A percentile compares a stretch with the other conserved stretches of the same genome.
Conservation (phyloP, 2,329 filamentous ascomycete genomes). For the Microcera coccophila region DNA sequence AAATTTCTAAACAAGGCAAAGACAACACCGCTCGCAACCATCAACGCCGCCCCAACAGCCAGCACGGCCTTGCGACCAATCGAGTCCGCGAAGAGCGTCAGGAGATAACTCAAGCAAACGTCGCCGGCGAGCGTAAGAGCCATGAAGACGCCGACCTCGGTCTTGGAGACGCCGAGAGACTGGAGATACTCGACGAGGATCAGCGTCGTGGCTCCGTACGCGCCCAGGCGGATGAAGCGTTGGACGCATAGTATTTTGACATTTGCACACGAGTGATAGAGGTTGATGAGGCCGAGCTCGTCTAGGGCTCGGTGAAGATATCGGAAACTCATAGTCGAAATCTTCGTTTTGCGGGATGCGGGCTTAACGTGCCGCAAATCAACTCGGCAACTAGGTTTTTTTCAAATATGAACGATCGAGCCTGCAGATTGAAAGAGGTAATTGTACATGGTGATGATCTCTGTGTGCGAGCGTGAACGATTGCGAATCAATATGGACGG, state of each 20-base stretch:
- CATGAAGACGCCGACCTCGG: constrained; percentile 60
- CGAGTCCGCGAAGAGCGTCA: constrained; percentile 57
- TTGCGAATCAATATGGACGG: no score
- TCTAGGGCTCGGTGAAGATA: constrained; percentile 7
- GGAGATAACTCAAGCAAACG: constrained; percentile 53
- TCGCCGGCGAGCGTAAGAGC: constrained; percentile 60
- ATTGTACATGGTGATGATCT: no score
- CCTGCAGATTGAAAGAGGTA: no score
- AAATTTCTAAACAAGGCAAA: constrained; percentile 53
- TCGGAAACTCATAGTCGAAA: background rate
- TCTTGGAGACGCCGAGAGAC: constrained; percentile 46
- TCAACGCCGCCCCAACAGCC: constrained; percentile 50
- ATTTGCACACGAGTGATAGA: constrained; percentile 18
- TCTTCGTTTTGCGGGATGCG: no score
- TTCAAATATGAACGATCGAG: no score
- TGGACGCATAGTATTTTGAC: constrained; percentile 54
- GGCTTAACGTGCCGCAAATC: no score
- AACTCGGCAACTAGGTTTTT: no score
- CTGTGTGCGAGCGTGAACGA: no score
- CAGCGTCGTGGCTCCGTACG: constrained; percentile 57
- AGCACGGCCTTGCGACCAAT: constrained; percentile 54
- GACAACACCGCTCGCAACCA: constrained; percentile 52
- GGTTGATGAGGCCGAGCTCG: constrained; percentile 26
- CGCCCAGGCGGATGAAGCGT: constrained; percentile 59
- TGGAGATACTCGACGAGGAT: constrained; percentile 55